phyloP scores from a whole-genome alignment of 148 eudicot species.

The Arctostaphylos glauca region DNA sequence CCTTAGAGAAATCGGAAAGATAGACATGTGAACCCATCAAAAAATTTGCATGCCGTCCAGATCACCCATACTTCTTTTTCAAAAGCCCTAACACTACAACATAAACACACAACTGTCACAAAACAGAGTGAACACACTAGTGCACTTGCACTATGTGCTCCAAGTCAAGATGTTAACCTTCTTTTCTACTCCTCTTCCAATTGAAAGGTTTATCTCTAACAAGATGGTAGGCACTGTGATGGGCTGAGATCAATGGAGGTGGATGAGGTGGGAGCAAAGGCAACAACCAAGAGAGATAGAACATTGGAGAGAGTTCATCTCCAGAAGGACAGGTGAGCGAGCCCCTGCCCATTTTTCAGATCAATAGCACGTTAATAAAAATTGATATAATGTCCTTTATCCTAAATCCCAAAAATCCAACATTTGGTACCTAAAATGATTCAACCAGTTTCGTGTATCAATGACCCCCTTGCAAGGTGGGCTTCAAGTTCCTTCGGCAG shows the following conservation, averaged over 20 bases:
- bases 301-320: neutral
- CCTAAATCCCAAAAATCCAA: neutral
- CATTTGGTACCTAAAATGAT: neutral
- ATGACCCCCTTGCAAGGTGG: neutral
- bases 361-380: neutral
- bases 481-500: neutral
- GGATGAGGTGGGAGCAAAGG: neutral
- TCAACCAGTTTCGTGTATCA: neutral
- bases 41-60: neutral
- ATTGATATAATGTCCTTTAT: neutral
- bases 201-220: neutral
- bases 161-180: neutral
- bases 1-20: neutral
- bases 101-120: too few species aligned
- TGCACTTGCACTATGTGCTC: neutral
- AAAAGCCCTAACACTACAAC: too few species aligned
- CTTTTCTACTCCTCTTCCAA: neutral
- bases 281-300: neutral
- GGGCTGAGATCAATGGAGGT: neutral
- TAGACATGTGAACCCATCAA: neutral
- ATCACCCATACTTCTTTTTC: too few species aligned
- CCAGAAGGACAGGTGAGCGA: neutral
- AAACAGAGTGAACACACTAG: neutral
- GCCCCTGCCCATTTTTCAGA: neutral
- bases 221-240: neutral